Percentiles rank a stretch among this genome's conserved stretches.
These are phyloP conservation scores for Fraxinus angustifolia DNA, from an alignment of 305 asterid genomes.

Conservation along the genomic window DNA sequence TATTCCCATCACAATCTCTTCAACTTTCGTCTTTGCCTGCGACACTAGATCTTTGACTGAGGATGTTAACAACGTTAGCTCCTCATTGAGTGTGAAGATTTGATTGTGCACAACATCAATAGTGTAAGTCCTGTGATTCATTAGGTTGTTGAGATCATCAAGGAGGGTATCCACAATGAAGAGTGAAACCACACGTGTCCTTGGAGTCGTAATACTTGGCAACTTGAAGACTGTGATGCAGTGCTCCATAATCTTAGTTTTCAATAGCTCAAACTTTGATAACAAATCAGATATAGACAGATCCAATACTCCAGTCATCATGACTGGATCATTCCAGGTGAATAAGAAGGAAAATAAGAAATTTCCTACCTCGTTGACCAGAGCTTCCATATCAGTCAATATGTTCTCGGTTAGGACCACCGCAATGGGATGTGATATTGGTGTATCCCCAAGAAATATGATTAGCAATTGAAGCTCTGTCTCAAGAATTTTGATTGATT, in stretches of 20 bases:
- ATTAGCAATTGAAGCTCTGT: background rate
- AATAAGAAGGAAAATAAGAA: background rate
- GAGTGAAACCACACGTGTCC: background rate
- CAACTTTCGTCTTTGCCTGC: background rate
- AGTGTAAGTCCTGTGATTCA: background rate
- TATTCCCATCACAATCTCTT: background rate
- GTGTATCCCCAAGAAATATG: background rate
- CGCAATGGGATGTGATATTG: background rate
- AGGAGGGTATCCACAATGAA: conserved; percentile 1
- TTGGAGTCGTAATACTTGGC: background rate
- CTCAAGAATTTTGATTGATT: background rate
- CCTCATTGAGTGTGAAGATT: background rate
- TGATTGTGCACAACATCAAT: background rate
- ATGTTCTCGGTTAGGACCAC: background rate
- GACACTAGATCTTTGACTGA: background rate
- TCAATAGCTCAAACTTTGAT: no score
- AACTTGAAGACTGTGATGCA: background rate
- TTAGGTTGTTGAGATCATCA: background rate
- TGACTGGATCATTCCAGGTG: no score
- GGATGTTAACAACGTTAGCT: background rate
- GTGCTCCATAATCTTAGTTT: no score
- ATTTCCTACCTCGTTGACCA: background rate
- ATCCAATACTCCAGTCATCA: background rate
- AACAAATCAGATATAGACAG: background rate
- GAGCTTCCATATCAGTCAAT: background rate